Evolutionary conservation across 805 yeast species (phyloP).

Genomic region (Pichia exigua): DNA sequence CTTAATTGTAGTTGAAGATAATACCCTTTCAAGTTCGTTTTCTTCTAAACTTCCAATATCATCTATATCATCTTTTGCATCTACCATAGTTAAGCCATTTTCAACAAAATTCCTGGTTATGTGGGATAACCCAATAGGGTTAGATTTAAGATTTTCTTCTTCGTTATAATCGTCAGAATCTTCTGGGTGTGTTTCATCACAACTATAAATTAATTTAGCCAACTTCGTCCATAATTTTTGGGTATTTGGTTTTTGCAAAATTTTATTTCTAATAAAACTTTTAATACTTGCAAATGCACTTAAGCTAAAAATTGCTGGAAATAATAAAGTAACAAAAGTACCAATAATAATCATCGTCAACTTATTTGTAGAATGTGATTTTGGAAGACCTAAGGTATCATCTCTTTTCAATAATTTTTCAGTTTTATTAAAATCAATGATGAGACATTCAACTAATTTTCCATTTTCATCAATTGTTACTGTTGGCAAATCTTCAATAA

Average conservation of each 20-base stretch:
- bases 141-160: constrained; percentile 1
- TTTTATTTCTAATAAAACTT: constrained; percentile 16
- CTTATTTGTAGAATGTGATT: background rate
- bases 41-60: background rate
- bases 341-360: background rate
- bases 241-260: constrained; percentile 10
- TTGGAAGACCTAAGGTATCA: background rate
- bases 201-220: background rate
- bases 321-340: constrained; percentile 11
- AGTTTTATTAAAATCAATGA: constrained; percentile 43
- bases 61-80: background rate
- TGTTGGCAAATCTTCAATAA: constrained; percentile 37
- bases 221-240: constrained; percentile 5
- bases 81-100: constrained; percentile 15
- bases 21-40: background rate
- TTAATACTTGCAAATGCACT: constrained; percentile 22
- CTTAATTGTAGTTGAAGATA: background rate
- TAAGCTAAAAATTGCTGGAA: constrained; percentile 20
- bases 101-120: constrained; percentile 26
- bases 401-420: background rate
- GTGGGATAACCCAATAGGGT: constrained; percentile 13
- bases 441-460: constrained; percentile 30
- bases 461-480: constrained; percentile 32
- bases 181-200: background rate
- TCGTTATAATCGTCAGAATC: constrained; percentile 3